Evolutionary conservation across 2,329 filamentous ascomycete genomes (phyloP), one percentile per base, ranked within the genome.

Genomic region (Fusarium sp.): DNA sequence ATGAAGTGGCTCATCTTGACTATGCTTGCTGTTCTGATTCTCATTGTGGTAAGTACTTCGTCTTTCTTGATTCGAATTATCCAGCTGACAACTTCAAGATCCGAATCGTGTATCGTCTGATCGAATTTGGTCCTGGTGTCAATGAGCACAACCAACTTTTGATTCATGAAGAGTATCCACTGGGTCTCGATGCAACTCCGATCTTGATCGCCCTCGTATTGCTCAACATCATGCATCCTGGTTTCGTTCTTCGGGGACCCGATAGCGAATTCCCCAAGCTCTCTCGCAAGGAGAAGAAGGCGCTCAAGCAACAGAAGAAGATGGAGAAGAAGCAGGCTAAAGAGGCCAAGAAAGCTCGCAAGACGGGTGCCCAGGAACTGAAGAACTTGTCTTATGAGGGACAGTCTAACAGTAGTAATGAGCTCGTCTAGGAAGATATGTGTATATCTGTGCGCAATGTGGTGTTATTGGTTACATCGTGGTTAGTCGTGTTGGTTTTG

Each of bases 71-170:
- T 23, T 13, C 23, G 38, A 33, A 28, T 13, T 63, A 47, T 32
- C 13, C 32, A 63, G 40, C 64, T 72, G 58, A 72, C 25, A 64
- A 57, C 19, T 25, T 21, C 11, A 57, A 88, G 84, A 78, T 86
- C 33, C 87, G 90, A 38, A 91, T 92, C 77, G 85, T 90, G 71
- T 92, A 87, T 80, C 88, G 89, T 35, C 82, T 92, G 4, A 79
- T 84, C 59, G 89, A 92, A 77, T 92, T 88, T 74, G 82, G 83
- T 0, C 81, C 82, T 8, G 87, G 87, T 16, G 75, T 86, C 25
- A 79, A 80, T 44, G 73, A 77, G 10, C 72, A 79, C n/a, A 88
- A 87, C 75, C 80, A 82, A 0, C 80, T 88, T 25, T 84, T 86
- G 1, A 83, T 79, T 46, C 82, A 88, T 68, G 88, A 90, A 73